These are phyloP conservation scores for Apophysomyces ossiformis DNA, from an alignment of 371 early-diverging fungal genomes.

Conservation along the genomic window DNA sequence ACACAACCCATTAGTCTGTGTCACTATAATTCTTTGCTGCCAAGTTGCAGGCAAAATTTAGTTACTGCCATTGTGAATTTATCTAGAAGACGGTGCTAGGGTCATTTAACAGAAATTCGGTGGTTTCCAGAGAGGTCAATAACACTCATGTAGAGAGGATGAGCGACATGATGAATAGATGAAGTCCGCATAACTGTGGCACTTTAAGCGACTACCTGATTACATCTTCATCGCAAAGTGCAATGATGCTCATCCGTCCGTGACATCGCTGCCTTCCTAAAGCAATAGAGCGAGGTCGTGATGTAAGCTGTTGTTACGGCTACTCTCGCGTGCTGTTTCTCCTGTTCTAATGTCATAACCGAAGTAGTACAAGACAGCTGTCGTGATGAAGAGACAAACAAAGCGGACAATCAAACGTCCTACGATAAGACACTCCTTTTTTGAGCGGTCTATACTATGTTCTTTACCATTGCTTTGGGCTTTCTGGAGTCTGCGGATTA, in stretches of 20 bases:
- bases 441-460: too few relatives aligned
- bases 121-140: background rate
- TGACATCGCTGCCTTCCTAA: background rate
- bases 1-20: background rate
- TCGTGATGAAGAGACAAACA: too few relatives aligned
- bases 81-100: background rate
- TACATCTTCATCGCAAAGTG: background rate
- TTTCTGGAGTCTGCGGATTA: background rate
- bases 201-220: background rate
- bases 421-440: too few relatives aligned
- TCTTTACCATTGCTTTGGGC: too few relatives aligned
- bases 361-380: background rate
- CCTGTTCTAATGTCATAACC: background rate
- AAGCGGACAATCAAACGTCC: too few relatives aligned
- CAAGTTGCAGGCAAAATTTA: too few relatives aligned
- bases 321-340: background rate
- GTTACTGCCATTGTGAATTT: background rate
- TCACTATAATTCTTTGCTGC: background rate
- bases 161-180: background rate
- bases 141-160: background rate
- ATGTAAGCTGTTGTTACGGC: background rate
- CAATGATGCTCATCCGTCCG: background rate
- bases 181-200: slow-evolving; percentile 1
- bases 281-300: background rate
- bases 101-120: background rate